Conservation (phyloP, 2,329 filamentous ascomycete species). For the Elsinoe arachidis region DNA sequence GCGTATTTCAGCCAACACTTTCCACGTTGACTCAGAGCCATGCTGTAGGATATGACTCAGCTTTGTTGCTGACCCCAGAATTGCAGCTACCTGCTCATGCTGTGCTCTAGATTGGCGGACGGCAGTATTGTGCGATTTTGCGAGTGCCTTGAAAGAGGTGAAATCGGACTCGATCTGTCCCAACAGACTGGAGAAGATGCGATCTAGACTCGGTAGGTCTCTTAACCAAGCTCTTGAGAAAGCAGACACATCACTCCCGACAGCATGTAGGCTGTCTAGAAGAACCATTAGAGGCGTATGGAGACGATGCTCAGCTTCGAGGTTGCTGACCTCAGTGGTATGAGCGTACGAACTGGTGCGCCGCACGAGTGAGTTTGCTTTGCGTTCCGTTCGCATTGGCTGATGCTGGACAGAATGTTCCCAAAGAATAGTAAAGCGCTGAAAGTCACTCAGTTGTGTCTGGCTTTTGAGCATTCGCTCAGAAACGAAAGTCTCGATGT, state of each 20-base stretch:
- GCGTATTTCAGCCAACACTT: slow-evolving; percentile 12
- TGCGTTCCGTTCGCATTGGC: slow-evolving; percentile 12
- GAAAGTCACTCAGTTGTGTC: slow-evolving; percentile 9
- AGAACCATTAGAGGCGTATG: slow-evolving; percentile 73
- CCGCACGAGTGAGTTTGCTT: slow-evolving; percentile 20
- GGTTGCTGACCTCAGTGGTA: slow-evolving; percentile 34
- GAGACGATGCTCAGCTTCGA: slow-evolving; percentile 64
- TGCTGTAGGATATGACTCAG: slow-evolving; percentile 64
- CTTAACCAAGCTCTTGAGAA: slow-evolving; percentile 75
- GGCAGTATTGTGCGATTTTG: neutral
- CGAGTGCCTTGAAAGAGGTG: slow-evolving; percentile 8
- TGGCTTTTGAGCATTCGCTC: neutral
- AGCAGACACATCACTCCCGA: slow-evolving; percentile 64
- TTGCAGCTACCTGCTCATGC: slow-evolving; percentile 44
- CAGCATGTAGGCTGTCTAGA: slow-evolving; percentile 67
- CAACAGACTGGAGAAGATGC: slow-evolving; percentile 33
- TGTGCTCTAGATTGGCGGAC: slow-evolving; percentile 14
- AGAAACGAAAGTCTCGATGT: neutral
- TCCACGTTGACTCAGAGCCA: slow-evolving; percentile 62
- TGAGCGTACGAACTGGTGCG: slow-evolving; percentile 22
- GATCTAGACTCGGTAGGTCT: slow-evolving; percentile 45
- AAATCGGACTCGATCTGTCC: slow-evolving; percentile 16
- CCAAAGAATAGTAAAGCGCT: slow-evolving; percentile 68
- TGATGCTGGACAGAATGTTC: slow-evolving; percentile 52
- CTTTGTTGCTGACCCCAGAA: slow-evolving; percentile 67